phyloP scores from a whole-genome alignment of 2,329 filamentous ascomycete species.

The Aspergillus brunneoviolaceus region DNA sequence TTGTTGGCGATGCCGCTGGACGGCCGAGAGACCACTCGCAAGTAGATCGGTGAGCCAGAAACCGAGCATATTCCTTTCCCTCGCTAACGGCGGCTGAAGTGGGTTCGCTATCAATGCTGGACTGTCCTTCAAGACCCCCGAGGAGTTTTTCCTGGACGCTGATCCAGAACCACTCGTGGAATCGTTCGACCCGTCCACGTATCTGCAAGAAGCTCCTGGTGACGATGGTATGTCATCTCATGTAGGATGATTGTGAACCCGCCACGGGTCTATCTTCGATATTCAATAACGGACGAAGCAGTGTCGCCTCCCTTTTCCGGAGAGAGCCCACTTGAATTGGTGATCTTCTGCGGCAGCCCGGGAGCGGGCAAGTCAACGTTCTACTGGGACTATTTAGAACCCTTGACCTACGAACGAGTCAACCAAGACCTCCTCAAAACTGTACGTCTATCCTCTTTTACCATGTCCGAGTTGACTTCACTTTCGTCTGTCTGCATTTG shows the following conservation, averaged over 20 bases:
- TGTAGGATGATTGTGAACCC: not conserved
- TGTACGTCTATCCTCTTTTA: slow-evolving; percentile 32
- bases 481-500: not conserved
- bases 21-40: slow-evolving; percentile 58
- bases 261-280: not conserved
- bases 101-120: slow-evolving; percentile 85
- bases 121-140: slow-evolving; percentile 78
- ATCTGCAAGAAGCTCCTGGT: slow-evolving; percentile 42
- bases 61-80: not conserved
- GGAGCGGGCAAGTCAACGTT: slow-evolving; percentile 91
- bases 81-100: slow-evolving; percentile 40
- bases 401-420: slow-evolving; percentile 76
- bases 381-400: slow-evolving; percentile 74
- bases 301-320: slow-evolving; percentile 51
- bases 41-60: slow-evolving; percentile 53
- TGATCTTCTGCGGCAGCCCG: slow-evolving; percentile 85
- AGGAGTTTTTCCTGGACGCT: slow-evolving; percentile 82
- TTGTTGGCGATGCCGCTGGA: slow-evolving; percentile 81
- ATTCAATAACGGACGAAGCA: slow-evolving; percentile 12
- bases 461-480: not conserved
- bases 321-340: slow-evolving; percentile 67
- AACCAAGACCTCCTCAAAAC: slow-evolving; percentile 89
- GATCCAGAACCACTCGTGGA: slow-evolving; percentile 64
- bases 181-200: slow-evolving; percentile 67
- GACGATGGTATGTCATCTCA: slow-evolving; percentile 32